Evolutionary conservation across 495 filamentous ascomycete species (phyloP).

Genomic region (Penicillium bialowiezense): DNA sequence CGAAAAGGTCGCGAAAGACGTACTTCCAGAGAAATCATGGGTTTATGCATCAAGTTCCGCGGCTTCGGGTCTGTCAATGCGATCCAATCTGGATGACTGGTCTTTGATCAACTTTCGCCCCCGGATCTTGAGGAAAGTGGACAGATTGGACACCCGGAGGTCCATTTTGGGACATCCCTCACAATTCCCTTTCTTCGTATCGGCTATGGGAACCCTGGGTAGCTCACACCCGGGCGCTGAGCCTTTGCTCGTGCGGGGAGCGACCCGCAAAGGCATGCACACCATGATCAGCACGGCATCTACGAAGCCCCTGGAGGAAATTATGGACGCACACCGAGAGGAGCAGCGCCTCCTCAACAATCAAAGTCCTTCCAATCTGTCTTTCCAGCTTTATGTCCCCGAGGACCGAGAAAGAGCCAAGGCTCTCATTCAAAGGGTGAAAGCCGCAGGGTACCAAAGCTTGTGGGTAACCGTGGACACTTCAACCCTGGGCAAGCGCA

Average conservation of each 20-base stretch:
- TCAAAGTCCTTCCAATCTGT: conserved; percentile 13
- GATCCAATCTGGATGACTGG: conserved; percentile 22
- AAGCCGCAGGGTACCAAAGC: conserved; percentile 18
- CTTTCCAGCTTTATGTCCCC: conserved; percentile 18
- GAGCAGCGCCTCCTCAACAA: conserved; percentile 9
- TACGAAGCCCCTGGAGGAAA: conserved; percentile 15
- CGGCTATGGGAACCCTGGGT: conserved; percentile 19
- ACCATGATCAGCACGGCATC: conserved; percentile 18
- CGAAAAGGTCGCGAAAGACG: conserved; percentile 14
- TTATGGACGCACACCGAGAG: conserved; percentile 19
- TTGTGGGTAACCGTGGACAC: conserved; percentile 22
- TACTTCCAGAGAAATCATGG: conserved; percentile 21
- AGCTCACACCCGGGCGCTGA: conserved; percentile 16
- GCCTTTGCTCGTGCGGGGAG: conserved; percentile 13
- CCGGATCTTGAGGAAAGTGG: conserved; percentile 19
- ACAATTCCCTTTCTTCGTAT: conserved; percentile 17
- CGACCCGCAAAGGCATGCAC: conserved; percentile 17
- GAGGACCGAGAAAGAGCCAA: conserved; percentile 13
- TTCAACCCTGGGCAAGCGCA: conserved; percentile 18
- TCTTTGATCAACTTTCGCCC: conserved; percentile 22
- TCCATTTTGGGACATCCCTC: conserved; percentile 10
- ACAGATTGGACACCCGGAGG: conserved; percentile 14
- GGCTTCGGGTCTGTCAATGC: conserved; percentile 14
- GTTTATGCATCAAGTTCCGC: conserved; percentile 22
- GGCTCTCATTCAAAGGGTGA: conserved; percentile 16